Evolutionary conservation across 2,329 filamentous ascomycete species (phyloP), one percentile per base, ranked within the genome.

Genomic region (Sporothrix globosa): DNA sequence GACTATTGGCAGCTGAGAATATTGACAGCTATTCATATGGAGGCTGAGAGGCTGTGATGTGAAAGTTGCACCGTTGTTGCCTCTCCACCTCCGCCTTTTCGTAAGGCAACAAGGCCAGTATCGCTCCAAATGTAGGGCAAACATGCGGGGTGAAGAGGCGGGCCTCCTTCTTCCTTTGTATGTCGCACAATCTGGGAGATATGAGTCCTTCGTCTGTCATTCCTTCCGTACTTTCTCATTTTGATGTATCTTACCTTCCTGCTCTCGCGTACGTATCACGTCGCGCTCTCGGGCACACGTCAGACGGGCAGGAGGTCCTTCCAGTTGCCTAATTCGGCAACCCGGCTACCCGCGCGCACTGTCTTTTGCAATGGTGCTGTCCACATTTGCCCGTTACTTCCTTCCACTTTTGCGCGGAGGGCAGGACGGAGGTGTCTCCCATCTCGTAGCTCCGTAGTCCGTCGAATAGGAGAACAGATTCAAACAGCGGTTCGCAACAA

Each of bases 251-350:
- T 60, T 60, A 41, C 56, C 56, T 60, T 60, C 56, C 56, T 60
- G 34, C 56, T 60, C 14, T 41, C 56, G 30, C 24, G 34, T 34
- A 41, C 30, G 21, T 34, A 60, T 60, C 53, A 13, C 34, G 53
- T 19, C 27, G 6, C 21, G 13, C 27, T 30, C 56, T 24, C n/a
- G 17, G 34, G 34, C 56, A 41, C 39, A 39, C 56, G 34, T 60
- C 63, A 52, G 63, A 52, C 46, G 48, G 63, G 48, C 41, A 27
- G 30, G 13, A 44, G 44, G 61, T 52, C 61, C 46, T 66, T 50
- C 44, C 68, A 69, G 68, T 69, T 69, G 68, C 68, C 68, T 69
- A 69, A 46, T 69, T 58, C 56, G 68, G 68, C 48, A 69, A 63
- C 27, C 68, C 56, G 39, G 11, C 27, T 21, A 24, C 50, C 56